These are phyloP conservation scores for Chytridiales sp. DNA, from an alignment of 371 early-diverging fungal species.

Conservation along the genomic window DNA sequence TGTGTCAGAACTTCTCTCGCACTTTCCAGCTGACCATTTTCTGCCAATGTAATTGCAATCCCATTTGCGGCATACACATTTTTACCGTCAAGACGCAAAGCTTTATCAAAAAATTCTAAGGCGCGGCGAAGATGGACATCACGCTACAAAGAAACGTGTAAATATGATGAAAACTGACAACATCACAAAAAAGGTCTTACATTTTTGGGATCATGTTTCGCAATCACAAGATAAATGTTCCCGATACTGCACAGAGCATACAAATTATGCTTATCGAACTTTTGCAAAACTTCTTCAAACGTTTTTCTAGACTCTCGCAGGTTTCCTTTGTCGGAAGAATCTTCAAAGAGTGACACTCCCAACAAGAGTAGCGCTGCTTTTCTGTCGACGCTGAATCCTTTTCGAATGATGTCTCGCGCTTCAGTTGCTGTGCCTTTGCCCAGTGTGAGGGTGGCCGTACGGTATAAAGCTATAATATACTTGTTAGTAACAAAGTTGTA, in stretches of 20 bases:
- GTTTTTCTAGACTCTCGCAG: constrained; percentile 64
- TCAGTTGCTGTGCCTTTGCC: constrained; percentile 50
- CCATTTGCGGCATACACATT: constrained; percentile 53
- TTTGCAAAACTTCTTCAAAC: constrained; percentile 74
- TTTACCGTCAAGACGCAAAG: constrained; percentile 66
- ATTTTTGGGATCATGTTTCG: constrained; percentile 29
- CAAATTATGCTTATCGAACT: constrained; percentile 74
- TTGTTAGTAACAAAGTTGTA: not conserved
- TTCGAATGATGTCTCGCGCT: constrained; percentile 64
- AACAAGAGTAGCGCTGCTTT: constrained; percentile 65
- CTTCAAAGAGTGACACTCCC: constrained; percentile 62
- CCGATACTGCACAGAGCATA: constrained; percentile 82
- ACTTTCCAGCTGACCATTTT: constrained; percentile 62
- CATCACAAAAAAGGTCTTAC: constrained; percentile 6
- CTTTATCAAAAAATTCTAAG: constrained; percentile 79
- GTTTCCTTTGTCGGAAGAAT: constrained; percentile 43
- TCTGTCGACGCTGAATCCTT: constrained; percentile 64
- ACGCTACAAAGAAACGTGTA: not conserved
- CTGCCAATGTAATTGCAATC: constrained; percentile 69
- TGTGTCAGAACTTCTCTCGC: constrained; percentile 77
- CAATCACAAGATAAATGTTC: constrained; percentile 69
- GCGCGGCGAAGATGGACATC: constrained; percentile 37
- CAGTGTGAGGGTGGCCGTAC: constrained; percentile 66
- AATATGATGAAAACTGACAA: not conserved
- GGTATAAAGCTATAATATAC: constrained; percentile 15